Evolutionary conservation across 1,139 yeast genomes (phyloP).

Genomic region (Ashbya aceris): DNA sequence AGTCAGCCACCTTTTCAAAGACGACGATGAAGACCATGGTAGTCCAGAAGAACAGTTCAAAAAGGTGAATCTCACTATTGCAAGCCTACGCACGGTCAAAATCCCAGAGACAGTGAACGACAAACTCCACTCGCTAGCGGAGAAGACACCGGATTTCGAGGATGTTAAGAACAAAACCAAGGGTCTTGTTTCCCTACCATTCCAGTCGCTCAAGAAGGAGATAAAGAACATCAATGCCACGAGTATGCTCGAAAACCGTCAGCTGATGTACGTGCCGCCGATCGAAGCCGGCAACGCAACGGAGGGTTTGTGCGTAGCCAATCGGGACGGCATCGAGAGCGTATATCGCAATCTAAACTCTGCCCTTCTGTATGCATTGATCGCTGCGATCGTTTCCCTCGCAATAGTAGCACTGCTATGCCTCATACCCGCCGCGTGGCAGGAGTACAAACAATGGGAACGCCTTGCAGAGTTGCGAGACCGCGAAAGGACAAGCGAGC

Average conservation of each 20-base stretch:
- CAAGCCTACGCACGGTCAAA: conserved; percentile 44
- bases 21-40: conserved; percentile 32
- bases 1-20: conserved; percentile 47
- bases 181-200: conserved; percentile 41
- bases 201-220: conserved; percentile 40
- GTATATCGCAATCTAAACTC: conserved; percentile 30
- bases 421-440: conserved; percentile 36
- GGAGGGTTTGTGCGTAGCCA: conserved; percentile 19
- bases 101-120: conserved; percentile 55
- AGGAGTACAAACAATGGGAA: conserved; percentile 45
- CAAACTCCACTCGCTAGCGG: conserved; percentile 40
- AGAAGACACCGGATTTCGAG: conserved; percentile 49
- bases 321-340: conserved; percentile 23
- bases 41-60: conserved; percentile 28
- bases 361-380: conserved; percentile 31
- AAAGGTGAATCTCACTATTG: conserved; percentile 51
- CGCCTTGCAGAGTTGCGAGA: conserved; percentile 30
- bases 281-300: conserved; percentile 2
- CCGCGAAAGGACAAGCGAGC: conserved; percentile 8
- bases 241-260: conserved; percentile 13
- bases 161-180: conserved; percentile 45
- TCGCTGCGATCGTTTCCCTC: conserved; percentile 35
- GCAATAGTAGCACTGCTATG: conserved; percentile 33
- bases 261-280: conserved; percentile 26
- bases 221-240: conserved; percentile 27